Percentiles rank a stretch among this genome's conserved stretches.
Conservation (phyloP, 2,329 filamentous ascomycete species). For the Akanthomyces uredinophilus region DNA sequence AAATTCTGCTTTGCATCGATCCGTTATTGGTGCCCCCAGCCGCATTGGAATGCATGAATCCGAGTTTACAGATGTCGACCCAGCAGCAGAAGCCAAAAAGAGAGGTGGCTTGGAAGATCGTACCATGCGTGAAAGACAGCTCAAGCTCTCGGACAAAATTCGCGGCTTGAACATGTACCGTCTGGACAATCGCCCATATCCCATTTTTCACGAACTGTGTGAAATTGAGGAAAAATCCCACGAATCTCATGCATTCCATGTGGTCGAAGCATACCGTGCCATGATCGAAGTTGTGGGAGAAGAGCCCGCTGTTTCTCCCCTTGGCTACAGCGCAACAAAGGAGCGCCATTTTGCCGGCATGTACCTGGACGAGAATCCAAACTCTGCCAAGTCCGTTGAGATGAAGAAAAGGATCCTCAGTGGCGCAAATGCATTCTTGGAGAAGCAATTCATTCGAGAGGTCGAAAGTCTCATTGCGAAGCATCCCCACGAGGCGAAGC, state of each 20-base stretch:
- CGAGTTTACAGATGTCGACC: slow-evolving; percentile 65
- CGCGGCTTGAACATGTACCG: slow-evolving; percentile 72
- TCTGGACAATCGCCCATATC: slow-evolving; percentile 60
- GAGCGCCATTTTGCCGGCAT: slow-evolving; percentile 71
- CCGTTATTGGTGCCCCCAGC: slow-evolving; percentile 78
- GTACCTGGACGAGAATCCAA: slow-evolving; percentile 71
- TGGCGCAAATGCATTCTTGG: slow-evolving; percentile 74
- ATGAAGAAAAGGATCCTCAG: slow-evolving; percentile 75
- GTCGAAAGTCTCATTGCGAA: slow-evolving; percentile 74
- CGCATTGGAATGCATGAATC: slow-evolving; percentile 59
- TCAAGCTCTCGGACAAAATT: slow-evolving; percentile 72
- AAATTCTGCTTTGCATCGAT: slow-evolving; percentile 67
- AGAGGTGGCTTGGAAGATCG: slow-evolving; percentile 61
- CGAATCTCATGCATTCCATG: slow-evolving; percentile 66
- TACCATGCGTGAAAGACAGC: slow-evolving; percentile 77
- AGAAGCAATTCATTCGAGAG: slow-evolving; percentile 73
- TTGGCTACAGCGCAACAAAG: slow-evolving; percentile 59
- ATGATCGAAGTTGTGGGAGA: slow-evolving; percentile 76
- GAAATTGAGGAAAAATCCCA: slow-evolving; percentile 66
- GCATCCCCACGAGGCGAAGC: slow-evolving; percentile 80
- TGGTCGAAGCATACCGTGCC: slow-evolving; percentile 78
- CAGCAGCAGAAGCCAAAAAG: slow-evolving; percentile 44
- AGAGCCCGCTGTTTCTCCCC: slow-evolving; percentile 52
- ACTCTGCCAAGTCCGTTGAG: slow-evolving; percentile 56
- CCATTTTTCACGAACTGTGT: slow-evolving; percentile 70